phyloP scores from a whole-genome alignment of 805 yeast genomes.

The Martiniozyma abietophila region DNA sequence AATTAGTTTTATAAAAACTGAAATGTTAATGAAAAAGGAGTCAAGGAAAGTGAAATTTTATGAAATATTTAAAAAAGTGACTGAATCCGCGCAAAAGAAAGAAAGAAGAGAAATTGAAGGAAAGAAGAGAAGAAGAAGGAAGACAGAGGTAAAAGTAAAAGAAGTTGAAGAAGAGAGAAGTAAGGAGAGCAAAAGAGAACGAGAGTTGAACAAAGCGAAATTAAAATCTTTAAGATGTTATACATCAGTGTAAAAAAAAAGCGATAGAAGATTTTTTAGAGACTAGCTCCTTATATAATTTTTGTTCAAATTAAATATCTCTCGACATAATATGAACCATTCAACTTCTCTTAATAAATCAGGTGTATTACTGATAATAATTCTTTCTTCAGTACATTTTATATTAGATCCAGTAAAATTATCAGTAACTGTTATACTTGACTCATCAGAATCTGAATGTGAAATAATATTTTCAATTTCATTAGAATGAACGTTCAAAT shows the following conservation, averaged over 20 bases:
- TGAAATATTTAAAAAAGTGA: no score
- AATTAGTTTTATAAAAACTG: no score
- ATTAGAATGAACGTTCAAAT: not conserved
- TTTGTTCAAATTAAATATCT: slow-evolving; percentile 67
- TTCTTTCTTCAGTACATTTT: slow-evolving; percentile 10
- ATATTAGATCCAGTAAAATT: not conserved
- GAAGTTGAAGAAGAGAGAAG: no score
- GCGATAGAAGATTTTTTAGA: no score
- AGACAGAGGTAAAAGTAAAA: no score
- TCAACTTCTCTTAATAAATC: slow-evolving; percentile 56
- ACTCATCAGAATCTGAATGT: slow-evolving; percentile 12
- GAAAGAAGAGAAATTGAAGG: slow-evolving; percentile 16
- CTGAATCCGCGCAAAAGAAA: no score
- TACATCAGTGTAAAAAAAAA: no score
- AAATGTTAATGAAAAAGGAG: slow-evolving; percentile 18
- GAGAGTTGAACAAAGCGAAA: no score
- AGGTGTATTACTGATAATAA: slow-evolving; percentile 25
- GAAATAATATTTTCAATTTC: no score
- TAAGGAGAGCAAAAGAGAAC: no score
- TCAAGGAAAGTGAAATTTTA: slow-evolving; percentile 20
- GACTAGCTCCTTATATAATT: slow-evolving; percentile 51
- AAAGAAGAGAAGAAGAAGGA: no score
- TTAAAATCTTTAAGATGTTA: no score
- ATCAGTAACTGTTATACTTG: slow-evolving; percentile 6
- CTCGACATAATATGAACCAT: slow-evolving; percentile 83